Percentiles rank a stretch among this genome's conserved stretches.
Evolutionary conservation across 2,329 filamentous ascomycete species (phyloP).

Genomic region (Colletotrichum tamarilloi): DNA sequence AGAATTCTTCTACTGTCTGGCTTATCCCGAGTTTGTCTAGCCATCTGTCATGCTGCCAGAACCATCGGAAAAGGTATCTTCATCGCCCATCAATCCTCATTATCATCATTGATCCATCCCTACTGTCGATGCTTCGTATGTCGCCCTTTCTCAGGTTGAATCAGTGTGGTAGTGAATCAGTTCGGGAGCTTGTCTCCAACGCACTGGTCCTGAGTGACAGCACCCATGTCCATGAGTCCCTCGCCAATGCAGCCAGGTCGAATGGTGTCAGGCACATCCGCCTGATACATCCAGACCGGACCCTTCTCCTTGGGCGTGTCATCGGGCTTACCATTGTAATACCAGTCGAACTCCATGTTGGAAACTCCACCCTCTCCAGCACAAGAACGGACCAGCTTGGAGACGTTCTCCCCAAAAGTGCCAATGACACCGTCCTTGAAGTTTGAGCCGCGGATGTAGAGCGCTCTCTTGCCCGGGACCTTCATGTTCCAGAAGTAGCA

Average conservation of each 20-base stretch:
- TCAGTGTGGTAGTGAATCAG: background rate
- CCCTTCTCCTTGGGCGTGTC: conserved; percentile 3
- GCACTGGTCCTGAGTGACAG: background rate
- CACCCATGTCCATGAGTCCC: background rate
- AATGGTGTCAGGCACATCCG: background rate
- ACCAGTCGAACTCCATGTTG: no score
- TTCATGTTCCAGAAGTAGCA: conserved; percentile 22
- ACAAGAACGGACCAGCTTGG: no score
- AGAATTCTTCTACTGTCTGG: background rate
- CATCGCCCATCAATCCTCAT: background rate
- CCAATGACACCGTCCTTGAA: conserved; percentile 7
- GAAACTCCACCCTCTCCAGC: no score
- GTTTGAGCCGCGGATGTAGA: conserved; percentile 8
- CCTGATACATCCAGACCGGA: conserved; percentile 1
- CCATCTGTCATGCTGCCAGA: no score
- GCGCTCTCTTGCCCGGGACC: background rate
- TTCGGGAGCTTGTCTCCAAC: background rate
- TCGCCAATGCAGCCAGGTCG: background rate
- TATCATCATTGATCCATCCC: background rate
- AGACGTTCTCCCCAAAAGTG: no score
- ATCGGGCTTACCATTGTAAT: background rate
- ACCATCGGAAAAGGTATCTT: background rate
- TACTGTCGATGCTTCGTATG: background rate
- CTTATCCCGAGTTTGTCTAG: background rate
- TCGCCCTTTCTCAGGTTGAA: background rate